Evolutionary conservation across 192 early-diverging fungal species (phyloP).

Genomic region (Gryganskiella cystojenkinii): DNA sequence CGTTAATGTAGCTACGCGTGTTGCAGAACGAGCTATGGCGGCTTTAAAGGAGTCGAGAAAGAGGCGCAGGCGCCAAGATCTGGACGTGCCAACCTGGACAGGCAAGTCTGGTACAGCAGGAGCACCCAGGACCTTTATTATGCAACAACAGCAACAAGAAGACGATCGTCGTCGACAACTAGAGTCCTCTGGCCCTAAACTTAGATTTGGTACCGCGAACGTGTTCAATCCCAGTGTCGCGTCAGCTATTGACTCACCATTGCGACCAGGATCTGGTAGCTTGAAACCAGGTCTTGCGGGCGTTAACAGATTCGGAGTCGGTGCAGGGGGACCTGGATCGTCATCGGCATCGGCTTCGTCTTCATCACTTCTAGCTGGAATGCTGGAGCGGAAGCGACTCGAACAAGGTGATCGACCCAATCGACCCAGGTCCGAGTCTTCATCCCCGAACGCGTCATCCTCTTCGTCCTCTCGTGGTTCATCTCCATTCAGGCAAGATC

Average conservation of each 20-base stretch:
- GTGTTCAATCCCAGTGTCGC: conserved; percentile 32
- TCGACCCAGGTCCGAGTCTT: not conserved
- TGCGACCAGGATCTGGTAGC: not conserved
- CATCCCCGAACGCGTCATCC: conserved; percentile 4
- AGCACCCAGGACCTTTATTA: conserved; percentile 32
- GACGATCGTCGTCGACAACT: conserved; percentile 16
- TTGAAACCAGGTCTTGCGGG: not conserved
- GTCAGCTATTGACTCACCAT: conserved; percentile 9
- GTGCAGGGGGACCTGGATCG: conserved; percentile 31
- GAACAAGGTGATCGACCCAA: conserved; percentile 29
- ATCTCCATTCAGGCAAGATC: not conserved
- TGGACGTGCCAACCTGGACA: conserved; percentile 92
- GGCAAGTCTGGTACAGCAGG: conserved; percentile 79
- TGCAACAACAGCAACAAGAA: conserved; percentile 49
- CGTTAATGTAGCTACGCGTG: conserved; percentile 64
- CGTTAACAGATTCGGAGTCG: conserved; percentile 13
- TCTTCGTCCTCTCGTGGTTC: conserved; percentile 2
- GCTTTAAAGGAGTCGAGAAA: conserved; percentile 81
- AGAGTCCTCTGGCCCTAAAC: conserved; percentile 30
- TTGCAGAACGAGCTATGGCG: conserved; percentile 82
- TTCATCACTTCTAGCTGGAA: conserved; percentile 49
- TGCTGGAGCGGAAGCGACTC: conserved; percentile 54
- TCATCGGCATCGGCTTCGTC: conserved; percentile 33
- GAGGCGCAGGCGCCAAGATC: conserved; percentile 65
- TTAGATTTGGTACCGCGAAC: conserved; percentile 44